Evolutionary conservation across 495 filamentous ascomycete species (phyloP).

Genomic region (Aspergillus avenaceus): DNA sequence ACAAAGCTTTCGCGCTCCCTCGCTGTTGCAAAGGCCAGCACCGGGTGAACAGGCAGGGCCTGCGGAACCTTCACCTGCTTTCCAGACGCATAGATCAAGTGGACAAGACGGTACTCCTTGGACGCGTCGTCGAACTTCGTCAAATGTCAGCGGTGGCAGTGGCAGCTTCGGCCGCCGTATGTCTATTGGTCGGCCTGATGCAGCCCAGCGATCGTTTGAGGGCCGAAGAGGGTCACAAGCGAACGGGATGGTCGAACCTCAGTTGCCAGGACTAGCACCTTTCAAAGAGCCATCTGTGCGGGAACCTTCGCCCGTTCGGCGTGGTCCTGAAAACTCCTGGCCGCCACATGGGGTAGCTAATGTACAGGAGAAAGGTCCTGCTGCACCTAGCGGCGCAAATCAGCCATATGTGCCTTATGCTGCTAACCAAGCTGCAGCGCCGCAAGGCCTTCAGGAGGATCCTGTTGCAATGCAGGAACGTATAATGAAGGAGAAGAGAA

Average conservation of each 20-base stretch:
- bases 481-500: conserved; percentile 78
- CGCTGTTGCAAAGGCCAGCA: conserved; percentile 71
- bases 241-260: conserved; percentile 35
- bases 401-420: conserved; percentile 14
- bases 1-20: conserved; percentile 62
- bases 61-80: conserved; percentile 90
- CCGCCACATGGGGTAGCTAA: conserved; percentile 47
- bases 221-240: conserved; percentile 42
- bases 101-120: conserved; percentile 64
- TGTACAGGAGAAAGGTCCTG: conserved; percentile 22
- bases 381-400: conserved; percentile 37
- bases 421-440: conserved; percentile 23
- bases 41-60: conserved; percentile 58
- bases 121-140: conserved; percentile 81
- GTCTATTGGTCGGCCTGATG: conserved; percentile 50
- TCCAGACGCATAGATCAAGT: conserved; percentile 72
- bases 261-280: conserved; percentile 22
- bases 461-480: conserved; percentile 67
- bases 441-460: conserved; percentile 48
- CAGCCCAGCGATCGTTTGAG: conserved; percentile 42
- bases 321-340: conserved; percentile 31
- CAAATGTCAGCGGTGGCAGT: conserved; percentile 90
- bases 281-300: conserved; percentile 14
- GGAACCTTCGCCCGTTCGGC: conserved; percentile 25
- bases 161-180: conserved; percentile 58